Base-by-base conservation (phyloP, 352 stramenopile species). In the Blastocystis sp. region DNA sequence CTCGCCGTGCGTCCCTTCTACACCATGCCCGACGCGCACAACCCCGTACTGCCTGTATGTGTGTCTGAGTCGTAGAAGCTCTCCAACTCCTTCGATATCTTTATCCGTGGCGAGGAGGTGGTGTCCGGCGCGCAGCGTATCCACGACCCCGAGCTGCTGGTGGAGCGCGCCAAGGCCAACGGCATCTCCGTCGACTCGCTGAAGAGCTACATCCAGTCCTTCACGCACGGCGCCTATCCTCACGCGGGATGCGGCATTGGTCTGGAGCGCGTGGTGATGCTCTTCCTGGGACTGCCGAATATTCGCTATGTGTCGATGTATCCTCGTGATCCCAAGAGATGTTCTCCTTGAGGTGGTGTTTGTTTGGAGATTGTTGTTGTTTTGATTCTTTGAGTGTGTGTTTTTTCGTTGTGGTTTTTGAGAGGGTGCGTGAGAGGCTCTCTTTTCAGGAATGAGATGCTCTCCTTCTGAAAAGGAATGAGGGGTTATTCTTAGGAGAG, bases 61-160 rank as follows among this genome's bases (percentile, higher is more conserved):
- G n/a, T 21, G 7, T 21, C 43, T 43, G 10, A 93, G 90, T 91
- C 91, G 86, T 93, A 94, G 92, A 93, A 93, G 89, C 89, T 94
- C 38, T 95, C 94, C 90, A 99, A 99, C 92, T 97, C 93, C 91
- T 99, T 98, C 90, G 97, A 99, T 91, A 96, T 99, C 86, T 99
- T 99, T 92, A 99, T 99, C 89, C 95, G 97, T 84, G 97, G 96
- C 28, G 95, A 99, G 92, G 97, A 99, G 92, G 99, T 99, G 90
- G 92, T 98, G n/a, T 98, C 95, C 9, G 97, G 97, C 62, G 97
- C 97, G 4, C 97, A 99, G 91, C 96, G 97, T 92, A 94, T 99
- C 69, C 97, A 99, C 91, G 96, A 99, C 91, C 91, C 96, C 53
- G 93, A 93, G 71, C 91, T 99, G 62, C 90, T 99, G 34, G 92